These are phyloP conservation scores for Yamadazyma laniorum DNA, from an alignment of 805 yeast species.

Conservation along the genomic window DNA sequence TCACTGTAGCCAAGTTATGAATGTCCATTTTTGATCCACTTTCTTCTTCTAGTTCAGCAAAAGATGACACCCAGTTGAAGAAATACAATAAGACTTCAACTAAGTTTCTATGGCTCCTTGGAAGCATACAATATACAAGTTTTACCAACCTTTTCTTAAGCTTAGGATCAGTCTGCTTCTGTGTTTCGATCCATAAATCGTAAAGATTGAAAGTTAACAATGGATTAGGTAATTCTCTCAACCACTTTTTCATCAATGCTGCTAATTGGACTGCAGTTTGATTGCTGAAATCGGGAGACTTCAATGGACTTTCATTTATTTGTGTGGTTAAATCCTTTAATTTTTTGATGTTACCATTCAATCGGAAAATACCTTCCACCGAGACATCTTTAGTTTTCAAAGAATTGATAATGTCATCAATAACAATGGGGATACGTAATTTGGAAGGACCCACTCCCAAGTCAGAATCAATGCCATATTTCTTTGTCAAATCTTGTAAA, in stretches of 20 bases:
- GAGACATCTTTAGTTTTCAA: constrained; percentile 91
- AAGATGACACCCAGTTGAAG: constrained; percentile 93
- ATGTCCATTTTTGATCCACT: constrained; percentile 90
- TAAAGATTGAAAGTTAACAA: constrained; percentile 73
- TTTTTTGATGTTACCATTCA: constrained; percentile 90
- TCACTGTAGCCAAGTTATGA: constrained; percentile 91
- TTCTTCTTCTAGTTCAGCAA: constrained; percentile 88
- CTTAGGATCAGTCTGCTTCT: constrained; percentile 46
- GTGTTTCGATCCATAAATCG: constrained; percentile 74
- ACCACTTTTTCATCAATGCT: constrained; percentile 85
- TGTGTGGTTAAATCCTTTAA: constrained; percentile 68
- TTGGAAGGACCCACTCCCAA: constrained; percentile 80
- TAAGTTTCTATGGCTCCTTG: constrained; percentile 76
- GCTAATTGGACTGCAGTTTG: constrained; percentile 92
- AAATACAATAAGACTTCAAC: constrained; percentile 83
- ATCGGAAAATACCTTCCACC: constrained; percentile 92
- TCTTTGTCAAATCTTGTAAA: constrained; percentile 62
- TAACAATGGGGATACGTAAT: constrained; percentile 75
- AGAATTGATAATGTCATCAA: constrained; percentile 83
- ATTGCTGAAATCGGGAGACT: constrained; percentile 63
- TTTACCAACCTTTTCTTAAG: constrained; percentile 55
- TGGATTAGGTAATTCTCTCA: constrained; percentile 92
- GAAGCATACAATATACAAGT: constrained; percentile 72
- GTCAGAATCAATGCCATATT: constrained; percentile 79
- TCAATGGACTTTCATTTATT: constrained; percentile 71